Base-by-base conservation (phyloP, 2,329 filamentous ascomycete genomes). In the Fusarium euwallaceae region DNA sequence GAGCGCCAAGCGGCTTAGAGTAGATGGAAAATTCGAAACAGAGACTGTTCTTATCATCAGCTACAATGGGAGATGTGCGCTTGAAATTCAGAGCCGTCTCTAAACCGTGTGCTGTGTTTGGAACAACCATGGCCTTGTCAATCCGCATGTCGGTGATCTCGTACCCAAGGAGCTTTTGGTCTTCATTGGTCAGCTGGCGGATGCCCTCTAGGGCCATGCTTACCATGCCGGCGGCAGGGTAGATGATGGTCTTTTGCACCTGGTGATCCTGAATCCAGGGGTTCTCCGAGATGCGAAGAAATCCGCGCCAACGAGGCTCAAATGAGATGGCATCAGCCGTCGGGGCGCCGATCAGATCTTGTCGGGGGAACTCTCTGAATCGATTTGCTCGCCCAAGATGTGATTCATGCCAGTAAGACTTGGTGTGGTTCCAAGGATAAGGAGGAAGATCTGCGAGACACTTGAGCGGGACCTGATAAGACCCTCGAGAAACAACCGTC, bases 371-470 rank as follows among this genome's bases (percentile, higher is more conserved):
- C 29, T 83, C 80, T 16, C 87, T 82, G 66, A 86, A 84, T 4
- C 87, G 84, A 56, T 84, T 84, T 12, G 84, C 81, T 16, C 79
- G 76, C 22, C 85, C 86, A 3, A 87, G 75, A 45, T 87, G 84
- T 2, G 86, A 86, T 68, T 90, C 88, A 69, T 88, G 84, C 88
- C 88, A 90, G 76, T 89, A 88, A 1, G 78, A 80, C 29, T 84
- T 87, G 29, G 81, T 79, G 67, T 90, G 88, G 34, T 90, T 88
- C 88, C 88, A 90, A 3, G 86, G 84, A 69, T 90, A 90, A 1
- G 84, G 82, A 2, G 89, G 88, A 36, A 90, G 77, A 67, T 86
- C 84, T 1, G 81, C 74, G 4, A 90, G 79, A 22, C 84, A 84
- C 63, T 80, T 81, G n/a, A 76, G 76, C 4, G 41, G 63, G 9